Percentiles rank a stretch among this genome's conserved stretches.
Conservation (phyloP, 257 asterid species). For the Nicotiana undulata region DNA sequence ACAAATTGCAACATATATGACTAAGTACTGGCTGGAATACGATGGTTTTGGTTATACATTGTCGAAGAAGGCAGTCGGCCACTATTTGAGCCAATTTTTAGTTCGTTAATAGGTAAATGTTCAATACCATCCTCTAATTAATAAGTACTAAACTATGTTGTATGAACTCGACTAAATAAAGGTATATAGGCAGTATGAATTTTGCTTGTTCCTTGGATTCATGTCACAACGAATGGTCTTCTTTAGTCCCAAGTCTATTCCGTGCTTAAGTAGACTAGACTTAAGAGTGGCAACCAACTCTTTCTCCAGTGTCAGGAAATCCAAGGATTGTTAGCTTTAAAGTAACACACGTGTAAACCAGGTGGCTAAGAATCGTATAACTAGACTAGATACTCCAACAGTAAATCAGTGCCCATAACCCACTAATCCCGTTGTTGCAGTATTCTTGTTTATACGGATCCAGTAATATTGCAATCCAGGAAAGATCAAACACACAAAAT, state of each 20-base stretch:
- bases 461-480: not conserved
- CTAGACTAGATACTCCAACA: not conserved
- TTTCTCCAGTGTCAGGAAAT: not conserved
- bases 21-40: not conserved
- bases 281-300: not conserved
- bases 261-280: not conserved
- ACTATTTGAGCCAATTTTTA: not conserved
- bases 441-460: not conserved
- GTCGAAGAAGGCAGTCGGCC: not conserved
- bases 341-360: not conserved
- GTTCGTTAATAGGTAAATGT: not conserved
- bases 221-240: not conserved
- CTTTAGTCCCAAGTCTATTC: not conserved
- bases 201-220: too few species aligned
- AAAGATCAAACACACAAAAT: not conserved
- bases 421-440: not conserved
- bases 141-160: not conserved
- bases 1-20: not conserved
- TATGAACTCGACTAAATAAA: not conserved
- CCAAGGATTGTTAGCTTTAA: not conserved
- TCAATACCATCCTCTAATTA: not conserved
- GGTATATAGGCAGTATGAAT: too few species aligned
- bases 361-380: not conserved
- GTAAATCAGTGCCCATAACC: not conserved
- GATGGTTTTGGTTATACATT: not conserved